Conservation (phyloP, 1,139 yeast species). For the Yamadazyma dushanensis region DNA sequence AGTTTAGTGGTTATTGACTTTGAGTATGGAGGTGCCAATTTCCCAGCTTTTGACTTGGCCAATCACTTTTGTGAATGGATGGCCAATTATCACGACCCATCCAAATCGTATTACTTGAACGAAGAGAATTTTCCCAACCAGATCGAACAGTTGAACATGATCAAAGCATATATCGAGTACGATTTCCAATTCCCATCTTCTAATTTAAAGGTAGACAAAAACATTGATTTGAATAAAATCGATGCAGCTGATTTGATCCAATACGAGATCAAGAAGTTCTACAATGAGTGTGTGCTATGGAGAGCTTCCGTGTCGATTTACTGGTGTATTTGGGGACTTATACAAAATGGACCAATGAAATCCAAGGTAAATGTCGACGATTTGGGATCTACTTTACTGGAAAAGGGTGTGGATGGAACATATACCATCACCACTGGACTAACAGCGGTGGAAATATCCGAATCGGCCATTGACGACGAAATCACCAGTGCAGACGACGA, state of each 20-base stretch:
- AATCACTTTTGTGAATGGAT: constrained; percentile 96
- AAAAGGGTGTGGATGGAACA: constrained; percentile 38
- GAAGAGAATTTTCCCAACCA: constrained; percentile 61
- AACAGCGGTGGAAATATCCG: constrained; percentile 29
- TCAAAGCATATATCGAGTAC: constrained; percentile 70
- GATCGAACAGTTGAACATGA: constrained; percentile 67
- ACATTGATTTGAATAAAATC: constrained; percentile 18
- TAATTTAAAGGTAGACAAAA: constrained; percentile 20
- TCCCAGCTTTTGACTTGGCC: constrained; percentile 86
- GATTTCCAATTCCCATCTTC: constrained; percentile 44
- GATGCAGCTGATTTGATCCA: constrained; percentile 37
- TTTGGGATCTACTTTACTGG: constrained; percentile 19
- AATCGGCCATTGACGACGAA: constrained; percentile 29
- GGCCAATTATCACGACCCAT: constrained; percentile 81
- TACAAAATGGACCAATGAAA: constrained; percentile 59
- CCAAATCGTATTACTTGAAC: constrained; percentile 57
- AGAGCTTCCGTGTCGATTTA: constrained; percentile 74
- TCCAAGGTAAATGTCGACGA: constrained; percentile 13
- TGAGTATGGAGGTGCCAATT: constrained; percentile 93
- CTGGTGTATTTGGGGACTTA: constrained; percentile 93
- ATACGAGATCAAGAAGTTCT: constrained; percentile 55
- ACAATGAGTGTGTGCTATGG: constrained; percentile 73
- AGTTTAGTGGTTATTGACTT: constrained; percentile 91
- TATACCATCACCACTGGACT: constrained; percentile 40
- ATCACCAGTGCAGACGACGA: constrained; percentile 57